phyloP scores from a whole-genome alignment of 495 filamentous ascomycete genomes.

The Neurospora sp. region DNA sequence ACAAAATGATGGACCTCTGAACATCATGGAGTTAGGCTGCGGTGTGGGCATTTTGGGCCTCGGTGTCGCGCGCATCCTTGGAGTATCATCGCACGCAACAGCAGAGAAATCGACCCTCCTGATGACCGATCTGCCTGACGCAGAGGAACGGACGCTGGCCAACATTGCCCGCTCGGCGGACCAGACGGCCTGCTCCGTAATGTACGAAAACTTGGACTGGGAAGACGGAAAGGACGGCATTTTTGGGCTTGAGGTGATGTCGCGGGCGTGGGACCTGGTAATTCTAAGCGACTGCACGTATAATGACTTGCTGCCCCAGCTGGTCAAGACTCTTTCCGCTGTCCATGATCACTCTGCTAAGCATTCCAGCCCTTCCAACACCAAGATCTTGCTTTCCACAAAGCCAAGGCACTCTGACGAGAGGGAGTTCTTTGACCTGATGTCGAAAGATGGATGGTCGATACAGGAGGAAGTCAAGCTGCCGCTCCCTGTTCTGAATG shows the following conservation, averaged over 20 bases:
- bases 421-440: conserved; percentile 65
- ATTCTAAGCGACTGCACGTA: conserved; percentile 92
- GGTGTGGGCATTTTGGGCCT: conserved; percentile 83
- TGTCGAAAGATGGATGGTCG: conserved; percentile 48
- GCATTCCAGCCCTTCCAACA: conserved; percentile 1
- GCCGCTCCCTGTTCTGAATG: conserved; percentile 48
- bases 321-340: conserved; percentile 59
- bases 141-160: conserved; percentile 40
- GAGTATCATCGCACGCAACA: conserved; percentile 10
- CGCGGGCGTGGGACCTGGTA: conserved; percentile 55
- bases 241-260: conserved; percentile 26
- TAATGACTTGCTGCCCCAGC: conserved; percentile 70
- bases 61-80: conserved; percentile 51
- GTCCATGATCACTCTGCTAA: conserved; percentile 27
- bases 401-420: conserved; percentile 85
- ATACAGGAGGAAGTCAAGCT: conserved; percentile 38
- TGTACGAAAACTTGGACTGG: conserved; percentile 71
- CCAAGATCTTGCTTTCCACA: conserved; percentile 58
- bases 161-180: conserved; percentile 28
- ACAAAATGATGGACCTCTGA: conserved; percentile 20
- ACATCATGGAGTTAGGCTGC: conserved; percentile 68
- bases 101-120: conserved; percentile 36
- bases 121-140: conserved; percentile 78
- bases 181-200: conserved; percentile 1
- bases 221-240: conserved; percentile 27